Percentiles rank a stretch among this genome's conserved stretches.
phyloP scores from a whole-genome alignment of 352 stramenopile species.

The Phytophthora pluvialis region DNA sequence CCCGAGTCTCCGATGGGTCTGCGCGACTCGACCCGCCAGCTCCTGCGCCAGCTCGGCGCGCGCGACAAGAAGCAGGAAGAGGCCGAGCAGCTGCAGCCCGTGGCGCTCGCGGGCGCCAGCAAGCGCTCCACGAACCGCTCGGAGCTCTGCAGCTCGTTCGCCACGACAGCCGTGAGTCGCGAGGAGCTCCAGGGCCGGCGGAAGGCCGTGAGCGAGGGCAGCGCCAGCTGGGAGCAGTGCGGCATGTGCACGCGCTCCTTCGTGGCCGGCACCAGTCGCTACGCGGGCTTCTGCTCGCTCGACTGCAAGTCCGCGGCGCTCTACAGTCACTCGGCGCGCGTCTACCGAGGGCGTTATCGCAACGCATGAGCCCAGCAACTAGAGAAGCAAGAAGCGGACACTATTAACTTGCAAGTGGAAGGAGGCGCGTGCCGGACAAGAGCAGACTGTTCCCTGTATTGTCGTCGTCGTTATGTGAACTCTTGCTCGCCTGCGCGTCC shows the following conservation, averaged over 20 bases:
- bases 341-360: slow-evolving; percentile 44
- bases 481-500: slow-evolving; percentile 1
- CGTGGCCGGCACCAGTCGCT: slow-evolving; percentile 54
- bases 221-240: slow-evolving; percentile 52
- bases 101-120: slow-evolving; percentile 74
- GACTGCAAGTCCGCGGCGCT: slow-evolving; percentile 81
- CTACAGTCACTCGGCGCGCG: slow-evolving; percentile 43
- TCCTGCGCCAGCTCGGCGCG: slow-evolving; percentile 54
- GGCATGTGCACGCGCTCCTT: slow-evolving; percentile 71
- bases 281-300: slow-evolving; percentile 69
- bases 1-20: slow-evolving; percentile 45
- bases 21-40: slow-evolving; percentile 49
- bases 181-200: slow-evolving; percentile 46
- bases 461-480: slow-evolving; percentile 24
- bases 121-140: slow-evolving; percentile 55
- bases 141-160: slow-evolving; percentile 70
- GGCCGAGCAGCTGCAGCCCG: slow-evolving; percentile 57
- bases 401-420: slow-evolving; percentile 29
- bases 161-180: slow-evolving; percentile 47
- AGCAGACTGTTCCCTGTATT: slow-evolving; percentile 21
- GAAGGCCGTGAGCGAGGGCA: slow-evolving; percentile 64
- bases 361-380: slow-evolving; percentile 19
- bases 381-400: slow-evolving; percentile 10
- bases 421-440: slow-evolving; percentile 3
- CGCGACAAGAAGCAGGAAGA: slow-evolving; percentile 65